phyloP scores from a whole-genome alignment of 305 asterid species.

The Lippia alba region DNA sequence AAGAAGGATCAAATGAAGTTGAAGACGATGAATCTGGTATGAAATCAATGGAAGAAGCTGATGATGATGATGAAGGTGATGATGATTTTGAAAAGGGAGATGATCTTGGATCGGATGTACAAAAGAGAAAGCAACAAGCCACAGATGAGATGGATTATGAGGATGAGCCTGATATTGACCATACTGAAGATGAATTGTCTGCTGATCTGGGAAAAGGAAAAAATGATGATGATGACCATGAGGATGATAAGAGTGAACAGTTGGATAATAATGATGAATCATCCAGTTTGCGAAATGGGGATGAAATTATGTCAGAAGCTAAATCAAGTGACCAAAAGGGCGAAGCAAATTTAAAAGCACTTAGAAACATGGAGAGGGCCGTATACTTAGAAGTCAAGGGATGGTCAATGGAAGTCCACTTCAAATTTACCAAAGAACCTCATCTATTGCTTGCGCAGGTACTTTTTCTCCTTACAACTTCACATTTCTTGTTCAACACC shows the following conservation, averaged over 20 bases:
- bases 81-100: slow-evolving; percentile 65
- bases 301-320: slow-evolving; percentile 42
- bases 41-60: slow-evolving; percentile 37
- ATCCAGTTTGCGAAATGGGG: slow-evolving; percentile 36
- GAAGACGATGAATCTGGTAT: slow-evolving; percentile 50
- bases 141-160: slow-evolving; percentile 88
- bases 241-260: slow-evolving; percentile 47
- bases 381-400: slow-evolving; percentile 48
- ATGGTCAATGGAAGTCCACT: slow-evolving; percentile 58
- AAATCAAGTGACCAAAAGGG: slow-evolving; percentile 43
- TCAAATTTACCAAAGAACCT: slow-evolving; percentile 67
- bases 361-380: slow-evolving; percentile 42
- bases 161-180: slow-evolving; percentile 60
- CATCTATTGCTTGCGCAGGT: slow-evolving; percentile 93
- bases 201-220: slow-evolving; percentile 36
- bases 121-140: slow-evolving; percentile 70
- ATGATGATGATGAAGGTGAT: slow-evolving; percentile 57
- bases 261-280: slow-evolving; percentile 35
- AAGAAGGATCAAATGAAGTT: slow-evolving; percentile 45
- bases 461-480: slow-evolving; percentile 17
- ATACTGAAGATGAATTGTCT: slow-evolving; percentile 42
- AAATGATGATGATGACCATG: slow-evolving; percentile 15
- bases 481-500: neutral
- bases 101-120: slow-evolving; percentile 72
- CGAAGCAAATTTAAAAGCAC: slow-evolving; percentile 23